Base-by-base conservation (phyloP, 1,139 yeast genomes). In the Hyphopichia pseudoburtonii region DNA sequence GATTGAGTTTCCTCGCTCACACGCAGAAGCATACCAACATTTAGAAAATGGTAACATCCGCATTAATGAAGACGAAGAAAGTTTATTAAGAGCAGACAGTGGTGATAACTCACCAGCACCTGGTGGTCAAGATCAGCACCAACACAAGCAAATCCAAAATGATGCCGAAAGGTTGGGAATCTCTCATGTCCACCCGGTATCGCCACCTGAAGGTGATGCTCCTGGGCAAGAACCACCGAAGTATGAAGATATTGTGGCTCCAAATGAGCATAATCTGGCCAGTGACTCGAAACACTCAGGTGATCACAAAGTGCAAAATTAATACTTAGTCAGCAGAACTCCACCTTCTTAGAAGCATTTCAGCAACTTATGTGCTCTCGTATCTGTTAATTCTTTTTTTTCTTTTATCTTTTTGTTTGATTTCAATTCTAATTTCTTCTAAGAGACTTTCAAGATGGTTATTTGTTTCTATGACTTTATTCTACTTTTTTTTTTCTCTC, bases 231-330 rank as follows among this genome's bases (percentile, higher is more conserved):
- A 33, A 16, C 64, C 61, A 34, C 70, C 70, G 3, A 42, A 53
- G 3, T 63, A 63, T 38, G 60, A 57, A 23, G 68, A 58, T 11
- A 45, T 56, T 21, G 57, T 45, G 33, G 51, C 46, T 28, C 40
- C 38, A 17, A 34, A 26, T 24, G 35, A 31, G 36, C 39, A 35
- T 22, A 32, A 38, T 18, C 47, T 40, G 9, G 39, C 41, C 7
- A 34, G 37, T 2, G 60, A 54, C 36, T 30, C 42, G 18, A 52
- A 51, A 40, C 25, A 35, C 16, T 30, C 44, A 3, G 61, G 47
- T 2, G 66, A 61, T 39, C 45, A 60, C 47, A 67, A 68, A 45
- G 62, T 66, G n/a, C 73, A 67, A 47, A 48, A 52, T 34, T 26
- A 15, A 29, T 28, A 21, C 9, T 7, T 21, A n/a, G n/a, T n/a